Evolutionary conservation across 1,284 basidiomycete genomes (phyloP).

Genomic region (Malassezia psittaci): DNA sequence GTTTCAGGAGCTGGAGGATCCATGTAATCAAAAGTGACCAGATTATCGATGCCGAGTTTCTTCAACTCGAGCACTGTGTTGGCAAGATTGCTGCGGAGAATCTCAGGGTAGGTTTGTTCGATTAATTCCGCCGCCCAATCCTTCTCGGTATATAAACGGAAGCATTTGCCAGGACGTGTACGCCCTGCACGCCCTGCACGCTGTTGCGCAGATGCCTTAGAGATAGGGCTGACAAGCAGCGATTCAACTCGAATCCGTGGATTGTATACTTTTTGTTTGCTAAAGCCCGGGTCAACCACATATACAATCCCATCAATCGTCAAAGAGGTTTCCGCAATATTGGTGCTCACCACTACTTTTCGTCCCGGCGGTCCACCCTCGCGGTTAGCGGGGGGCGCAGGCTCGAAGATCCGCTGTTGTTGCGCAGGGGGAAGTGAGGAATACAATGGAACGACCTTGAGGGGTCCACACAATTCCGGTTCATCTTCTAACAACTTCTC

Average conservation of each 20-base stretch:
- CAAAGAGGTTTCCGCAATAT: constrained; percentile 93
- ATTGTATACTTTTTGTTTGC: constrained; percentile 95
- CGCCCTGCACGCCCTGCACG: constrained; percentile 90
- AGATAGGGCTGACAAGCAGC: constrained; percentile 84
- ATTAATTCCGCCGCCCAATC: constrained; percentile 79
- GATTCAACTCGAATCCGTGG: constrained; percentile 92
- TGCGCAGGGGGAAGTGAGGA: constrained; percentile 83
- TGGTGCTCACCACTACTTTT: constrained; percentile 90
- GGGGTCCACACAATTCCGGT: constrained; percentile 54
- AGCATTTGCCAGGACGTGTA: constrained; percentile 92
- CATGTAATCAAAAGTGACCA: constrained; percentile 72
- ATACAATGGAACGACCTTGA: constrained; percentile 82
- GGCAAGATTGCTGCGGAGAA: constrained; percentile 69
- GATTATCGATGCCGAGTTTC: constrained; percentile 64
- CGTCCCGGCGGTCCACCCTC: constrained; percentile 70
- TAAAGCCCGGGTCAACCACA: constrained; percentile 94
- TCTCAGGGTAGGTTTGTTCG: constrained; percentile 93
- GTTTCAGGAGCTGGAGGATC: constrained; percentile 70
- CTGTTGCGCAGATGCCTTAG: constrained; percentile 91
- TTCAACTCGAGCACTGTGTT: constrained; percentile 89
- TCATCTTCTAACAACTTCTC: constrained; percentile 36
- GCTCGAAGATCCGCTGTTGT: constrained; percentile 89
- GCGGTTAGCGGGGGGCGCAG: constrained; percentile 60
- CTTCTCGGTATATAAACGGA: constrained; percentile 90
- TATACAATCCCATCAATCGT: constrained; percentile 99